Percentiles rank a stretch among this genome's conserved stretches.
Conservation (phyloP, 495 filamentous ascomycete genomes). For the Penicillium paxilli region DNA sequence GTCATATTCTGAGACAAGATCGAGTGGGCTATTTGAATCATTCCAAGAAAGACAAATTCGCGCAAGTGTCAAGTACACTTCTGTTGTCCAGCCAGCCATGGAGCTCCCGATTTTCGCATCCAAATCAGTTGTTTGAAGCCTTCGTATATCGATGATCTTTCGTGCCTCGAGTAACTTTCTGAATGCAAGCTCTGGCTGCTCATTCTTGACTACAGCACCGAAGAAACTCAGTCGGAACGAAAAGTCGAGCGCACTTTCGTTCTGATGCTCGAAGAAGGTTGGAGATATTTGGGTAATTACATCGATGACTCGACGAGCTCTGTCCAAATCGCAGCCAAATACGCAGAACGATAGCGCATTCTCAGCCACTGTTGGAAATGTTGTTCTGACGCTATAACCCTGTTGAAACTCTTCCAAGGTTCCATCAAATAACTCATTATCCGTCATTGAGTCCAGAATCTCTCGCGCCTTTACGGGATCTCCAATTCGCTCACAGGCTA, state of each 20-base stretch:
- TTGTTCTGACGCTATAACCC: slow-evolving; percentile 2
- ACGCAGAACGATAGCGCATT: slow-evolving; percentile 17
- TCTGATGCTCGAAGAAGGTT: slow-evolving; percentile 13
- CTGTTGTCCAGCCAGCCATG: slow-evolving; percentile 3
- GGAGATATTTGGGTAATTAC: slow-evolving; percentile 17
- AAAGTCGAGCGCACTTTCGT: slow-evolving; percentile 12
- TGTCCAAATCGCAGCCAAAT: slow-evolving; percentile 10
- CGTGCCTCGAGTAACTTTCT: slow-evolving; percentile 18
- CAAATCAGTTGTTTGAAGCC: slow-evolving; percentile 18
- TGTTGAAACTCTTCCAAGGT: slow-evolving; percentile 11
- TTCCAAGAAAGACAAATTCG: slow-evolving; percentile 13
- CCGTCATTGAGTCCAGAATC: slow-evolving; percentile 19
- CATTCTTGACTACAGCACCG: slow-evolving; percentile 15
- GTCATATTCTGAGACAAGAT: slow-evolving; percentile 7
- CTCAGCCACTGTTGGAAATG: slow-evolving; percentile 7
- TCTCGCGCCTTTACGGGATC: slow-evolving; percentile 12
- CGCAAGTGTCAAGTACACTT: slow-evolving; percentile 20
- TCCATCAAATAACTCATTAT: slow-evolving; percentile 21
- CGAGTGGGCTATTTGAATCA: background rate
- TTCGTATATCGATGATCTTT: slow-evolving; percentile 14
- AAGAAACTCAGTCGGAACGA: slow-evolving; percentile 11
- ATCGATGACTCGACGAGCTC: slow-evolving; percentile 13
- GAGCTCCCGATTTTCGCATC: slow-evolving; percentile 20
- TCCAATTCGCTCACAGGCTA: slow-evolving; percentile 22
- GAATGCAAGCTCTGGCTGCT: slow-evolving; percentile 16